Base-by-base conservation (phyloP, 2,329 filamentous ascomycete genomes). In the Daldinia sp. region DNA sequence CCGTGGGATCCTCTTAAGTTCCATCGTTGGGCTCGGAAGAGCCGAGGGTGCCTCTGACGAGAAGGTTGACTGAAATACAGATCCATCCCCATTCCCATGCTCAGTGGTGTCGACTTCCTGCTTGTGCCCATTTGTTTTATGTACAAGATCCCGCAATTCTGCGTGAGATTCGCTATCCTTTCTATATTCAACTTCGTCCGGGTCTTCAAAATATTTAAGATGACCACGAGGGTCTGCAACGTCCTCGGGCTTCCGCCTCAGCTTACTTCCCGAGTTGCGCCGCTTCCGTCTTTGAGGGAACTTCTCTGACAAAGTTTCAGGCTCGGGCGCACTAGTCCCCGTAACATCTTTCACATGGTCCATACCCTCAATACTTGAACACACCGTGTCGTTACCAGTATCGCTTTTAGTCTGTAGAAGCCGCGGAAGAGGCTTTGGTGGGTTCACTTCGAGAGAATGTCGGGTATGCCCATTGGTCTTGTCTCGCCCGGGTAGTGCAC, bases 151-250 rank as follows among this genome's bases (percentile, higher is more conserved):
- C 35, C 56, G 66, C 23, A 69, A 64, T 10, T 72, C 73, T 58
- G 58, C 27, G 29, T 58, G 58, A 65, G 87, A 87, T 6, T 90
- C 87, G 30, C 85, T 83, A 68, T 92, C 90, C 64, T 90, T 90
- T 68, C 88, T 87, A 76, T 94, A 93, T 1, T 87, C 91, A 39
- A 88, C 88, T 72, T 96, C 94, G 19, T 94, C 93, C 25, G 94
- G 92, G 70, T 96, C 92, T 72, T 96, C 93, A 71, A 91, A 94
- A 70, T 94, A 97, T 75, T 96, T 89, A n/a, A 97, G 82, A 66
- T 91, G 85, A n/a, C 92, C 90, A 53, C 90, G 83, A 8, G 86
- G 83, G 10, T 89, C 85, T 15, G 84, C 85, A 5, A 96, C 90
- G 66, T 93, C 91, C 58, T 85, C 81, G 21, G 92, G 90, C 72